Conservation (phyloP, 2,329 filamentous ascomycete genomes). For the Phialocephala sp. region DNA sequence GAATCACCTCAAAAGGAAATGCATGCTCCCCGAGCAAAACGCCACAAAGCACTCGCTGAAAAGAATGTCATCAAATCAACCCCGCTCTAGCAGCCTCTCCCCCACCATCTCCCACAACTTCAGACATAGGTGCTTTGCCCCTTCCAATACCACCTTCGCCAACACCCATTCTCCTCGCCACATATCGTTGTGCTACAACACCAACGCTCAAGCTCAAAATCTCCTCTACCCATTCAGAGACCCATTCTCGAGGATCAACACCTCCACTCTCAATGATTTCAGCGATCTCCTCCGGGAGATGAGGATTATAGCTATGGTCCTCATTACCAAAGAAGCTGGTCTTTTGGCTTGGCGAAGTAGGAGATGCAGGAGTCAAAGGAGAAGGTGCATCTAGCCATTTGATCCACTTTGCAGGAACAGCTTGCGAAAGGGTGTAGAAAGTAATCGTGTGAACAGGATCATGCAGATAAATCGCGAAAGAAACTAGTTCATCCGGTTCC, state of each 20-base stretch:
- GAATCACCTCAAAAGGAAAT: neutral
- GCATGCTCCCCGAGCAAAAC: neutral
- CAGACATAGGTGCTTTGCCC: constrained; percentile 65
- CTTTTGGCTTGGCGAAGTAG: constrained; percentile 38
- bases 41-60: constrained; percentile 11
- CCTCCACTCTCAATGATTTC: constrained; percentile 78
- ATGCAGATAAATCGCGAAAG: constrained; percentile 79
- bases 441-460: constrained; percentile 92
- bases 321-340: constrained; percentile 48
- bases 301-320: constrained; percentile 51
- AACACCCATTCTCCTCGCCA: constrained; percentile 93
- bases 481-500: constrained; percentile 64
- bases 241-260: constrained; percentile 95
- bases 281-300: constrained; percentile 82
- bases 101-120: constrained; percentile 60
- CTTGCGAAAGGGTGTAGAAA: constrained; percentile 82
- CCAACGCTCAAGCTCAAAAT: constrained; percentile 78
- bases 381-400: constrained; percentile 84
- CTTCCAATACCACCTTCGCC: constrained; percentile 74
- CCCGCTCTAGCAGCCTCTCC: constrained; percentile 67
- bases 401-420: constrained; percentile 83
- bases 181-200: constrained; percentile 91
- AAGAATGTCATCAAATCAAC: constrained; percentile 41
- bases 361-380: constrained; percentile 57
- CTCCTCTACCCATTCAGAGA: constrained; percentile 97